A percentile compares a stretch with the other conserved stretches of the same genome.
Conservation (phyloP, 176 grass and related monocot genomes). For the Bolboschoenus planiculmis region DNA sequence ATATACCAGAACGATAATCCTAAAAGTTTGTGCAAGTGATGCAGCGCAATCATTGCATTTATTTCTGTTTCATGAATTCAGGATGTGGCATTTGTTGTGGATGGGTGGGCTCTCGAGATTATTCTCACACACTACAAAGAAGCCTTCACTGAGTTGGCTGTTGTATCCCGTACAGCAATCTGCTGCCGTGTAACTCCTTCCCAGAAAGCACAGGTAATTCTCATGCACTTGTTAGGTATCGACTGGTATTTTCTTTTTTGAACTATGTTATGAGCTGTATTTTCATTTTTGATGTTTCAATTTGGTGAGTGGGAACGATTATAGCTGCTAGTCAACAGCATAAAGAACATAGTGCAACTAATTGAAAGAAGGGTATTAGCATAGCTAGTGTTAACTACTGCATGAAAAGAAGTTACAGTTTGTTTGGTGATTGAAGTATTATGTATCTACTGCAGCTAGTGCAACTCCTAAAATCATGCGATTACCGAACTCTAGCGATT, state of each 20-base stretch:
- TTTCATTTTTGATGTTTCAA: not conserved
- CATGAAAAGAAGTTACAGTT: not conserved
- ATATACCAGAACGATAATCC: not conserved
- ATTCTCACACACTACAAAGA: slow-evolving; percentile 64
- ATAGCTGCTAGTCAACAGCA: not conserved
- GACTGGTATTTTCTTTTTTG: not conserved
- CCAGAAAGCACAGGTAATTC: slow-evolving; percentile 87
- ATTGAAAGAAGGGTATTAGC: not conserved
- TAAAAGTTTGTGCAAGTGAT: not conserved
- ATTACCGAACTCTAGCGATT: slow-evolving; percentile 97
- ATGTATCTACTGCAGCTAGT: slow-evolving; percentile 50
- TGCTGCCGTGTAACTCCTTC: slow-evolving; percentile 98
- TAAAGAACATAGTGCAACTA: not conserved
- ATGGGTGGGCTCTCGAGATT: slow-evolving; percentile 97
- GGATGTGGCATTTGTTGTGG: slow-evolving; percentile 97
- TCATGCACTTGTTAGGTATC: not conserved
- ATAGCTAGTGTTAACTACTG: not conserved
- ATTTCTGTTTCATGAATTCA: slow-evolving; percentile 29
- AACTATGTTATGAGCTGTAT: not conserved
- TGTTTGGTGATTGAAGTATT: not conserved
- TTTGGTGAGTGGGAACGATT: not conserved
- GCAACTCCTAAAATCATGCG: slow-evolving; percentile 86
- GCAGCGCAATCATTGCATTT: not conserved
- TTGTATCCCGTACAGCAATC: slow-evolving; percentile 86
- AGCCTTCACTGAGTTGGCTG: slow-evolving; percentile 76